Conservation (phyloP, 768 basidiomycete genomes). For the Wakefieldia striispora region DNA sequence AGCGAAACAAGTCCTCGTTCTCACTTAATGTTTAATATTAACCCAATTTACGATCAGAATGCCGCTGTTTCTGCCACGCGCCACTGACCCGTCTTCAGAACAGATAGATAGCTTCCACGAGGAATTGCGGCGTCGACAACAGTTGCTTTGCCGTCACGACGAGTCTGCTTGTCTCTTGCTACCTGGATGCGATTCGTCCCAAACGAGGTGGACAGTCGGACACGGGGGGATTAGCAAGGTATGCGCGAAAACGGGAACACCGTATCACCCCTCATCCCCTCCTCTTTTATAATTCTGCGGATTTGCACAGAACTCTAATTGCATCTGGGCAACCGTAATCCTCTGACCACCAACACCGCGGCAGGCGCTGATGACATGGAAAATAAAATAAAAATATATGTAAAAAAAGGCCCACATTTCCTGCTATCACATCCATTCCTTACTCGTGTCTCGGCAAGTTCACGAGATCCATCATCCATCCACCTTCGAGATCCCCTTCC, state of each 20-base stretch:
- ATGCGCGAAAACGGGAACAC: slow-evolving; percentile 16
- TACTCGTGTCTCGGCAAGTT: slow-evolving; percentile 27
- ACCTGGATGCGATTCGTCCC: slow-evolving; percentile 8
- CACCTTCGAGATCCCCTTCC: slow-evolving; percentile 17
- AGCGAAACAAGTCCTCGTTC: too few relatives aligned
- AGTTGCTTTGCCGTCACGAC: too few relatives aligned
- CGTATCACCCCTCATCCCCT: slow-evolving; percentile 1
- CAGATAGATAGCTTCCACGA: too few relatives aligned
- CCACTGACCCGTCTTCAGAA: slow-evolving; percentile 20
- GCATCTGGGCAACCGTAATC: slow-evolving; percentile 17
- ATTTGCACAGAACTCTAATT: slow-evolving; percentile 33
- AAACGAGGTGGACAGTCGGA: not conserved
- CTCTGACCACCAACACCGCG: slow-evolving; percentile 29
- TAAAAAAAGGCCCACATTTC: slow-evolving; percentile 29
- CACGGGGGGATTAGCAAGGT: slow-evolving; percentile 1
- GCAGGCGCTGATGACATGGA: slow-evolving; percentile 26
- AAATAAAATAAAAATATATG: slow-evolving; percentile 26
- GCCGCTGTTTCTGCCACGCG: slow-evolving; percentile 10
- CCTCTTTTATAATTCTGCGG: slow-evolving; percentile 29
- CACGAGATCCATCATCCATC: slow-evolving; percentile 19
- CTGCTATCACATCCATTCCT: slow-evolving; percentile 28
- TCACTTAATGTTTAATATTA: not conserved
- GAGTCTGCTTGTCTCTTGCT: not conserved
- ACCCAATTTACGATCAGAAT: slow-evolving; percentile 17
- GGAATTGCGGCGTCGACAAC: too few relatives aligned